Conservation (phyloP, 371 early-diverging fungal genomes). For the Lichtheimia ornata region DNA sequence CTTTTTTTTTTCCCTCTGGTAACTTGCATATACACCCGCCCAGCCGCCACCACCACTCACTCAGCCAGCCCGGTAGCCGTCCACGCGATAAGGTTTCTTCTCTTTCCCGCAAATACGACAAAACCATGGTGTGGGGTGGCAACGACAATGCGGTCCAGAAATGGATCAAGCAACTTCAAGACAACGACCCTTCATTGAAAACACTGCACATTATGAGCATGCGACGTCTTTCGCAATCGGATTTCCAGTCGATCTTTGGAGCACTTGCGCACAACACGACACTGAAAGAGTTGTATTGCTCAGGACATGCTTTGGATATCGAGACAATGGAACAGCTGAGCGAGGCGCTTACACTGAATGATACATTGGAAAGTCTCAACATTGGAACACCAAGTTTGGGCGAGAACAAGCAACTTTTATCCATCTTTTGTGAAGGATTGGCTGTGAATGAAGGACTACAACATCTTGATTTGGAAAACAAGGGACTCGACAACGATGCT, state of each 20-base stretch:
- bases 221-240: slow-evolving; percentile 48
- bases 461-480: slow-evolving; percentile 62
- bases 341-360: slow-evolving; percentile 49
- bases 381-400: slow-evolving; percentile 52
- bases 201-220: slow-evolving; percentile 64
- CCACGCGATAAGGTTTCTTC: no score
- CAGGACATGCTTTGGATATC: slow-evolving; percentile 54
- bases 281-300: slow-evolving; percentile 56
- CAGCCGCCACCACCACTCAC: no score
- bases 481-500: slow-evolving; percentile 36
- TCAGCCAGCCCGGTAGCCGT: no score
- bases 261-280: slow-evolving; percentile 51
- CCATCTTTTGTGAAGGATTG: slow-evolving; percentile 49
- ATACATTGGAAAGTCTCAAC: slow-evolving; percentile 49
- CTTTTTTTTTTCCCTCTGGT: no score
- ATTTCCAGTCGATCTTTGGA: slow-evolving; percentile 51
- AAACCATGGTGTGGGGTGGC: slow-evolving; percentile 62
- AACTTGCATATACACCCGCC: no score
- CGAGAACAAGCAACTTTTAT: slow-evolving; percentile 26
- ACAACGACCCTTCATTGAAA: slow-evolving; percentile 53
- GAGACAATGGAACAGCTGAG: slow-evolving; percentile 40
- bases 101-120: no score
- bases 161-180: slow-evolving; percentile 59
- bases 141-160: slow-evolving; percentile 55
- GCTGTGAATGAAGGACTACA: slow-evolving; percentile 52